Conservation (phyloP, 208 protist genomes). For the Leishmania martiniquensis region DNA sequence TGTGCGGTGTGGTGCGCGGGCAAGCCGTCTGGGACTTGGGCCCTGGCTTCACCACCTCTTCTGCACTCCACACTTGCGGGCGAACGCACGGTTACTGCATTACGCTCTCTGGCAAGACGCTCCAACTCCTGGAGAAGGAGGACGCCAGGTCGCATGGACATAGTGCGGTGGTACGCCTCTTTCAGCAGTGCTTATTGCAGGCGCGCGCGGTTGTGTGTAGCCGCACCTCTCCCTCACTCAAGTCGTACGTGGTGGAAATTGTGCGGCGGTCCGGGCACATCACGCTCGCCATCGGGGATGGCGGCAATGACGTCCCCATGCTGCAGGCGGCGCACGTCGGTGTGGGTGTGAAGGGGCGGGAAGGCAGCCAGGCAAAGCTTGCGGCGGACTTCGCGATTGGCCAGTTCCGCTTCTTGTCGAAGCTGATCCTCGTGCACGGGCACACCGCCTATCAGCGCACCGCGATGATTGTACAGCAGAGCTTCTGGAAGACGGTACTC, state of each 20-base stretch:
- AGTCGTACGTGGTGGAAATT: constrained; percentile 63
- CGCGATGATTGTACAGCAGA: constrained; percentile 94
- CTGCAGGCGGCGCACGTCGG: constrained; percentile 93
- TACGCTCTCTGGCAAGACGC: constrained; percentile 59
- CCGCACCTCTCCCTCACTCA: constrained; percentile 70
- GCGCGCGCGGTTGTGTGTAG: constrained; percentile 74
- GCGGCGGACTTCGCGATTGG: constrained; percentile 93
- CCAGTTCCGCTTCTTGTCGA: constrained; percentile 90
- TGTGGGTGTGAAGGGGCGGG: constrained; percentile 88
- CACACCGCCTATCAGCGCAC: constrained; percentile 91
- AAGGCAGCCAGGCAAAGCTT: constrained; percentile 89
- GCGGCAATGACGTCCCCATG: constrained; percentile 95
- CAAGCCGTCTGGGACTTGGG: constrained; percentile 16
- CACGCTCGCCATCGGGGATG: constrained; percentile 94
- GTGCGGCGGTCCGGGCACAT: constrained; percentile 61
- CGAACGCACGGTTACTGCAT: constrained; percentile 38
- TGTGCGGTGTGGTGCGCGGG: constrained; percentile 19
- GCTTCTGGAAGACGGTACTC: constrained; percentile 96
- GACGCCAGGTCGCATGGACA: constrained; percentile 28
- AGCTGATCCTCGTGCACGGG: constrained; percentile 95
- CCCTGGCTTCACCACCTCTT: constrained; percentile 17
- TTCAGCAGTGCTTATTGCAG: constrained; percentile 51
- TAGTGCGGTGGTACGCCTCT: constrained; percentile 39
- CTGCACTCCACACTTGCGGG: constrained; percentile 13
- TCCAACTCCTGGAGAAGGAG: constrained; percentile 46